Base-by-base conservation (phyloP, 2,329 filamentous ascomycete genomes). In the Malbranchea zuffiana region DNA sequence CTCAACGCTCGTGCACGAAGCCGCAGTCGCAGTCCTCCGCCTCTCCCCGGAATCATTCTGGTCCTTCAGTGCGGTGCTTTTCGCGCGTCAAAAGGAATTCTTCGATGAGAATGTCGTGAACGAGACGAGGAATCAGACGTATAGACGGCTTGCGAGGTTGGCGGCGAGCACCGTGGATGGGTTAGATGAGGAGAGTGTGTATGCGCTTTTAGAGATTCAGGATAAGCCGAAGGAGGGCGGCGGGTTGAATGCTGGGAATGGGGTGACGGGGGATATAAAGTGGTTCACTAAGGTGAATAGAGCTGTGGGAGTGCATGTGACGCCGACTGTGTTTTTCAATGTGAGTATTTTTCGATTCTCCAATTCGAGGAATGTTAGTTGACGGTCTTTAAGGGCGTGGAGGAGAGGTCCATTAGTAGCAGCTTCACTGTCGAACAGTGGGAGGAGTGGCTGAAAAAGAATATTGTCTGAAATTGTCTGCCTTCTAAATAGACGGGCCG, bases 301-400 rank as follows among this genome's bases (percentile, higher is more conserved):
- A 28, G 62, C 90, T 47, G 72, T 82, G 6, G 82, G 87, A 8
- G 75, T 94, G 28, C 88, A 96, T 65, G 84, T 95, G 26, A 88
- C 84, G 27, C 88, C 88, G 1, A 95, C 87, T 0, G 85, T 88
- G 13, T 69, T 93, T 33, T 87, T 92, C 57, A 78, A 96, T 60
- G 86, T 46, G 37, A 47, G 45, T n/a, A n/a, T n/a, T n/a, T n/a
- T n/a, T n/a, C n/a, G n/a, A 6, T 27, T n/a, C 6, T 31, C 25
- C 21, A 16, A 13, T 21, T 28, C 12, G 10, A 15, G 12, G 17
- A 4, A n/a, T 8, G 17, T n/a, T 18, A 19, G 24, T 10, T 11
- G 16, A 6, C 12, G 11, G 11, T 24, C 18, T 32, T 43, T 28
- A 29, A 64, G 62, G 63, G 87, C 0, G 74, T 92, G 16, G 78